Evolutionary conservation across 306 rosid species (phyloP), one percentile per base, ranked within the genome.

Genomic region (Trifolium fragiferum): DNA sequence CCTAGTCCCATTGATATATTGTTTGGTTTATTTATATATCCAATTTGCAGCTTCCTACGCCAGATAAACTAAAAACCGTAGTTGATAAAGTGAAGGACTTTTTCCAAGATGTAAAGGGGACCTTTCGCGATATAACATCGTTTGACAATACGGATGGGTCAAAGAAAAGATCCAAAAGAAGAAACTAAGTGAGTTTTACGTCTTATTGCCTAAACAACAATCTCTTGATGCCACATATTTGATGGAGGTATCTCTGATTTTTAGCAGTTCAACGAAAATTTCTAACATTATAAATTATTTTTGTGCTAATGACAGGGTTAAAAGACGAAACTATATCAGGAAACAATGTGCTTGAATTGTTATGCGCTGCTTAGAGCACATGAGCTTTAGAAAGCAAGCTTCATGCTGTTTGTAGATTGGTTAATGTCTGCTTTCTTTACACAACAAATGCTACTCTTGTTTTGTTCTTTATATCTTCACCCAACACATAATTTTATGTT

Each of bases 41-140:
- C 69, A 69, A 75, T 49, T 59, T 63, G 76, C 84, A 94, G 98
- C 97, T 94, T 72, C 99, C 99, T 76, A 86, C 97, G 57, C 76
- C 58, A 81, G 97, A 88, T 82, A 59, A 92, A 84, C 90, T 94
- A 58, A 91, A 89, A 86, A 90, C 96, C 0, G 87, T 89, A 20
- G 51, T 87, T 38, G 99, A 92, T 76, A 87, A 94, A 78, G 97
- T 87, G 76, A 89, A 87, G 74, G 97, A 91, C 80, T 94, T 92
- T 61, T 87, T 92, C 4, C 93, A 95, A 66, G 93, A 91, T 58
- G 97, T 97, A 76, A 94, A 88, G 78, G 97, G 88, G 37, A 88
- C 97, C 63, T 94, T 94, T 70, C 91, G 95, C 32, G 87, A 88
- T 89, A 78, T 91, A 62, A 86, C 93, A 2, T 70, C 91, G 7